Conservation (phyloP, 805 yeast genomes). For the Nakazawaea pomicola region DNA sequence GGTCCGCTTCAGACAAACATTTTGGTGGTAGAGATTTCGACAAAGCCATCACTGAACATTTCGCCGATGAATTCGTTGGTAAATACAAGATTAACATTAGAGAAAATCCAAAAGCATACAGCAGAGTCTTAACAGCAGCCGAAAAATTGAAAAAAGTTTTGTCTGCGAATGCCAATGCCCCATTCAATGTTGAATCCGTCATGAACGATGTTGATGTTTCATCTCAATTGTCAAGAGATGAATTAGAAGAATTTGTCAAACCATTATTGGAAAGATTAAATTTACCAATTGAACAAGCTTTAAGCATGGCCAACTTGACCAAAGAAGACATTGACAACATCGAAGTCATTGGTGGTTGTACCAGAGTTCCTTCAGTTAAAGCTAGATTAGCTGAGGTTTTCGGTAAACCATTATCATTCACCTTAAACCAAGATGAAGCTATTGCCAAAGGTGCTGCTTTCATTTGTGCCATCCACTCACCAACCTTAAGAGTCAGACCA, state of each 20-base stretch:
- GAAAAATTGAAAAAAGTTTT: slow-evolving; percentile 93
- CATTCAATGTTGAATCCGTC: slow-evolving; percentile 90
- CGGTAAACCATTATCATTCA: slow-evolving; percentile 83
- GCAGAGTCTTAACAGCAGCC: slow-evolving; percentile 86
- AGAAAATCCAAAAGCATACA: slow-evolving; percentile 90
- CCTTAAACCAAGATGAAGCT: slow-evolving; percentile 98
- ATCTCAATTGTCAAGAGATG: slow-evolving; percentile 82
- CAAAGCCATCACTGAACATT: slow-evolving; percentile 88
- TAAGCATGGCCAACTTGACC: slow-evolving; percentile 70
- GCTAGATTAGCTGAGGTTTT: slow-evolving; percentile 73
- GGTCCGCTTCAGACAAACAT: slow-evolving; percentile 89
- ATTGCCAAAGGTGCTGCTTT: slow-evolving; percentile 99
- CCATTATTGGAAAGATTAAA: slow-evolving; percentile 77
- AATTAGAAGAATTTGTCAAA: slow-evolving; percentile 81
- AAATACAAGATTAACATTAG: slow-evolving; percentile 93
- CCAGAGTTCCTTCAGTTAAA: slow-evolving; percentile 95
- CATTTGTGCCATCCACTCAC: slow-evolving; percentile 98
- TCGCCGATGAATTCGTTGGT: slow-evolving; percentile 84
- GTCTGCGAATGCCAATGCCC: slow-evolving; percentile 93
- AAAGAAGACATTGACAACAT: slow-evolving; percentile 79
- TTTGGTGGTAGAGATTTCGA: slow-evolving; percentile 99
- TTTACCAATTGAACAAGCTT: slow-evolving; percentile 76
- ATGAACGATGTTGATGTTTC: slow-evolving; percentile 97
- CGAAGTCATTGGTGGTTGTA: slow-evolving; percentile 97
- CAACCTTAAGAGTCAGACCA: slow-evolving; percentile 97